A percentile compares a stretch with the other conserved stretches of the same genome.
phyloP scores from a whole-genome alignment of 176 grass and related monocot genomes.

The Puccinellia tenuiflora region DNA sequence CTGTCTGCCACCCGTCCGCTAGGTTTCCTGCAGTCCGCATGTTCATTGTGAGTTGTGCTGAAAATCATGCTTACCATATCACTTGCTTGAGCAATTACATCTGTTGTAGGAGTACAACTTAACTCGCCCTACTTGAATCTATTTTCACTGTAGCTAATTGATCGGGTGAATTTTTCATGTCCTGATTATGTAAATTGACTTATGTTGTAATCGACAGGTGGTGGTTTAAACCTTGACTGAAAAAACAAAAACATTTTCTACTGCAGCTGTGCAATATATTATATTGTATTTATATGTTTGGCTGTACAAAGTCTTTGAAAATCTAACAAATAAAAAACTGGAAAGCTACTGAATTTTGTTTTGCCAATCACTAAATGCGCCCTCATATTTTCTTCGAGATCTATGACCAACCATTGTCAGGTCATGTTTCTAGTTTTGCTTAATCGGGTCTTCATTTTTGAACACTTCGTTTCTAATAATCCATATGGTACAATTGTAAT shows the following conservation, averaged over 20 bases:
- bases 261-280: neutral
- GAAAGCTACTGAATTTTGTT: neutral
- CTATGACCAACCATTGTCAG: neutral
- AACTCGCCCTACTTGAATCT: neutral
- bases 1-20: neutral
- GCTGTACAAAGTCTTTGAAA: neutral
- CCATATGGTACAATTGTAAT: neutral
- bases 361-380: neutral
- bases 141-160: neutral
- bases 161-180: neutral
- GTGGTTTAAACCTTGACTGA: slow-evolving; percentile 21
- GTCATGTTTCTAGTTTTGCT: neutral
- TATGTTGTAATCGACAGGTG: slow-evolving; percentile 33
- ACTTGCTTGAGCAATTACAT: neutral
- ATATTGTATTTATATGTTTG: neutral
- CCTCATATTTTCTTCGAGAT: neutral
- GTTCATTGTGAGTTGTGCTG: neutral
- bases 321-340: neutral
- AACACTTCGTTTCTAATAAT: neutral
- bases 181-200: neutral
- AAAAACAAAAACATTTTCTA: neutral
- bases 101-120: neutral
- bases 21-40: neutral
- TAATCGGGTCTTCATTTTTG: neutral
- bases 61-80: neutral